phyloP scores from a whole-genome alignment of 2,329 filamentous ascomycete genomes.

The Rhinocladiella mackenziei region DNA sequence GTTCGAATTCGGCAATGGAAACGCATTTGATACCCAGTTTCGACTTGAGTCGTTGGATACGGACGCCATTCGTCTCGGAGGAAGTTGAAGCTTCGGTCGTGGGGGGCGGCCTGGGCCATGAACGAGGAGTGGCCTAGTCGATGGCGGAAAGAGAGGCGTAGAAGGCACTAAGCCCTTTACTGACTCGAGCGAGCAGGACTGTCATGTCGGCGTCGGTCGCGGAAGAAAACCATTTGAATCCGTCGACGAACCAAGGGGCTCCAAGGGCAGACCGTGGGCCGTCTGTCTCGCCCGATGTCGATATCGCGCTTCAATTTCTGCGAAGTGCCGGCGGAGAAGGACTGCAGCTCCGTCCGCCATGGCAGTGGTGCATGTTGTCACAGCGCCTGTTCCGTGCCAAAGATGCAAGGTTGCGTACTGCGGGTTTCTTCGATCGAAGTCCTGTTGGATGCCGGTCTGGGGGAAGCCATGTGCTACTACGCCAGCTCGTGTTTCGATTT shows the following conservation, averaged over 20 bases:
- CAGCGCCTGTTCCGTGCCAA: conserved; percentile 57
- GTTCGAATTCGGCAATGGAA: conserved; percentile 68
- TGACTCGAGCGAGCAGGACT: conserved; percentile 60
- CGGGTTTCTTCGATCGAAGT: conserved; percentile 51
- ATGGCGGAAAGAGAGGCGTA: conserved; percentile 56
- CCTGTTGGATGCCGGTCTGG: conserved; percentile 7
- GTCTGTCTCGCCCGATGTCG: conserved; percentile 27
- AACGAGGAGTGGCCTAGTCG: conserved; percentile 6
- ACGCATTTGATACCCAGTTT: conserved; percentile 68
- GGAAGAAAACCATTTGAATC: conserved; percentile 70
- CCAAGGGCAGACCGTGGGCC: conserved; percentile 41
- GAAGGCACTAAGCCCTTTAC: conserved; percentile 57
- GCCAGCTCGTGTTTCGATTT: conserved; percentile 56
- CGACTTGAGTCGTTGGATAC: conserved; percentile 65
- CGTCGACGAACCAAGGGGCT: conserved; percentile 53
- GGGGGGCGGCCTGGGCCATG: neutral
- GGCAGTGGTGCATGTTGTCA: conserved; percentile 61
- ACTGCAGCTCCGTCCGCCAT: conserved; percentile 51
- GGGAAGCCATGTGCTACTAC: conserved; percentile 57
- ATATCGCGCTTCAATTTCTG: conserved; percentile 14
- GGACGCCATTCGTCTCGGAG: conserved; percentile 55
- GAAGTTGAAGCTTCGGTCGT: neutral
- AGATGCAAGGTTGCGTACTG: conserved; percentile 57
- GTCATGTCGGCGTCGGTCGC: conserved; percentile 64
- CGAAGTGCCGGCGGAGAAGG: conserved; percentile 26